Conservation (phyloP, 2,329 filamentous ascomycete species). For the Tolypocladium ophioglossoides region DNA sequence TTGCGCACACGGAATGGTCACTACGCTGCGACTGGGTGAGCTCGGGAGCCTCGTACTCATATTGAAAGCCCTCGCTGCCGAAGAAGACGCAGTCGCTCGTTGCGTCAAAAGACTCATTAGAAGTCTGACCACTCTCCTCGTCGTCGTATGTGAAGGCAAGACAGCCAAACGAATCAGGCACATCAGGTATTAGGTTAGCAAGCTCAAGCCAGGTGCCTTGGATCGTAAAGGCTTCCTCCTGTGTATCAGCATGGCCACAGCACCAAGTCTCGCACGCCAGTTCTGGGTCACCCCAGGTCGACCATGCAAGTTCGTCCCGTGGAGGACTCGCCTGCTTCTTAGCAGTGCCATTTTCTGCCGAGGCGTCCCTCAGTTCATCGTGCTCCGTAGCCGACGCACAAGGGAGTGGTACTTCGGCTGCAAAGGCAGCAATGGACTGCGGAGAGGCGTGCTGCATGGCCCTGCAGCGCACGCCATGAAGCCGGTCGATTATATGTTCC, state of each 20-base stretch:
- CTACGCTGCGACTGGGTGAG: background rate
- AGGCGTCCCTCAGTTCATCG: background rate
- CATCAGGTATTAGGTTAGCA: background rate
- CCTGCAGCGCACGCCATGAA: slow-evolving; percentile 2
- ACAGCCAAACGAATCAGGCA: background rate
- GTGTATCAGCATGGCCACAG: background rate
- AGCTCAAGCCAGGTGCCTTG: background rate
- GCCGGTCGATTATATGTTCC: background rate
- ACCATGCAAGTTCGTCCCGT: background rate
- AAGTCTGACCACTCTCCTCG: background rate
- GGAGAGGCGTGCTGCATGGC: slow-evolving; percentile 3
- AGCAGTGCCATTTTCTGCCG: rapidly evolving
- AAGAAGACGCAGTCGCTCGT: background rate
- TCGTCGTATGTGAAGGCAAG: background rate
- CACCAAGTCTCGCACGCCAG: background rate
- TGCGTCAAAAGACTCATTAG: background rate
- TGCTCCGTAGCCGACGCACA: background rate
- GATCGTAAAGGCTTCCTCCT: background rate
- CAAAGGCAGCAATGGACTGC: background rate
- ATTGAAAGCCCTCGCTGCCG: background rate
- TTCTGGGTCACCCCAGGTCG: background rate
- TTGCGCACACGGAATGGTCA: background rate
- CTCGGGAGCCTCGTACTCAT: background rate
- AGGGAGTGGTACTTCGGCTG: slow-evolving; percentile 1
- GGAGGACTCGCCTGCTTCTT: background rate